Evolutionary conservation across 345 rosid species (phyloP).

Genomic region (Isatis tinctoria): DNA sequence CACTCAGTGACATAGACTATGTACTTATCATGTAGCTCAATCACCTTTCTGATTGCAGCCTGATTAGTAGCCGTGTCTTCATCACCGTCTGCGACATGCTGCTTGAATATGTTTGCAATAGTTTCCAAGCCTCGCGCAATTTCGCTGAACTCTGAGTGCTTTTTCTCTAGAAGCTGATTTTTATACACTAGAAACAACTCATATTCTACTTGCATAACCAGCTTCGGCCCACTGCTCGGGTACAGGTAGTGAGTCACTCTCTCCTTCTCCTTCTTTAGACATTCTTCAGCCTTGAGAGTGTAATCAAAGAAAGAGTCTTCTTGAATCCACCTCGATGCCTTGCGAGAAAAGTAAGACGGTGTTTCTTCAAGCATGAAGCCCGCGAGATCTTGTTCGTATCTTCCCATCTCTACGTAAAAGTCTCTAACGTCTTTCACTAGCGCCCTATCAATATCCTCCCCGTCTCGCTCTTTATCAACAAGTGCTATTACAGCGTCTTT

Average conservation of each 20-base stretch:
- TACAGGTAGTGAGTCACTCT: slow-evolving; percentile 83
- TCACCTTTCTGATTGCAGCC: slow-evolving; percentile 66
- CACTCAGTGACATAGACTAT: slow-evolving; percentile 60
- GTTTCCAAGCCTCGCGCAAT: not conserved
- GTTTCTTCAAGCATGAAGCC: slow-evolving; percentile 56
- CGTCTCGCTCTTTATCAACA: slow-evolving; percentile 82
- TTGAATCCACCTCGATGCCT: slow-evolving; percentile 79
- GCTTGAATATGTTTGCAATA: not conserved
- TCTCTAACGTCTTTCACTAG: slow-evolving; percentile 66
- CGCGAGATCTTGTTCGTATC: slow-evolving; percentile 73
- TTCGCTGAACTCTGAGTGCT: slow-evolving; percentile 69
- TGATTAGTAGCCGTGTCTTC: slow-evolving; percentile 13
- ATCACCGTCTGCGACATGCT: not conserved
- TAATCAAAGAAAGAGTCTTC: slow-evolving; percentile 74
- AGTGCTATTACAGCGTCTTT: slow-evolving; percentile 60
- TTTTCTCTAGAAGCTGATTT: slow-evolving; percentile 51
- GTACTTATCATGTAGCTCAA: slow-evolving; percentile 77
- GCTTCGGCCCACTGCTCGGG: slow-evolving; percentile 71
- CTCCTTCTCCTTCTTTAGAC: slow-evolving; percentile 81
- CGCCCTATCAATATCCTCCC: slow-evolving; percentile 73
- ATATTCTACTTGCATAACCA: slow-evolving; percentile 81
- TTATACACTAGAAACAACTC: slow-evolving; percentile 61
- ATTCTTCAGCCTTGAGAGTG: slow-evolving; percentile 90
- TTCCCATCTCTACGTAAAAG: slow-evolving; percentile 67
- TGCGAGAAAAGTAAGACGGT: slow-evolving; percentile 69